A percentile compares a stretch with the other conserved stretches of the same genome.
These are phyloP conservation scores for Aspergillus flavus DNA, from an alignment of 2,329 filamentous ascomycete species.

Conservation along the genomic window DNA sequence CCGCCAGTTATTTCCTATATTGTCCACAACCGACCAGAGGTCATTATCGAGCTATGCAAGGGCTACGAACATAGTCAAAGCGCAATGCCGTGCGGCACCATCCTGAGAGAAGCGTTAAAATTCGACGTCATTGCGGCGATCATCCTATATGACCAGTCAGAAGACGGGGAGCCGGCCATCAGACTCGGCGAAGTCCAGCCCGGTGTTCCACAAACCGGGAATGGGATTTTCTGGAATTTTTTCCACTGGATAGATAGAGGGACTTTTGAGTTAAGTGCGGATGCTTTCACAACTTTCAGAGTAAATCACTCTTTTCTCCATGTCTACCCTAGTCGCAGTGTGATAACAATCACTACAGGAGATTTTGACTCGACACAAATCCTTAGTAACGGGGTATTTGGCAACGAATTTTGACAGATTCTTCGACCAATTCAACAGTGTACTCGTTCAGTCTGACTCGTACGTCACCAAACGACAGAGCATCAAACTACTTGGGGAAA, in stretches of 20 bases:
- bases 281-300: constrained; percentile 96
- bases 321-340: background rate
- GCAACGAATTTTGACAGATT: constrained; percentile 90
- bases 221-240: constrained; percentile 93
- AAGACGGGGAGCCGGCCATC: constrained; percentile 71
- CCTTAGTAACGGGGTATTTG: constrained; percentile 84
- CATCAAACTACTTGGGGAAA: constrained; percentile 94
- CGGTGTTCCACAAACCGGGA: constrained; percentile 72
- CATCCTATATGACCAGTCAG: constrained; percentile 88
- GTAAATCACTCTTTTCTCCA: constrained; percentile 52
- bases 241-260: constrained; percentile 97
- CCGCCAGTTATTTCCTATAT: constrained; percentile 88
- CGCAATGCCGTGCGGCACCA: constrained; percentile 86
- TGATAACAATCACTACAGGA: constrained; percentile 60
- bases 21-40: constrained; percentile 80
- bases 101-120: constrained; percentile 86
- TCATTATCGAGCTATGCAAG: constrained; percentile 83
- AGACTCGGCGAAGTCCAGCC: constrained; percentile 77
- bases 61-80: constrained; percentile 90
- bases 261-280: constrained; percentile 93
- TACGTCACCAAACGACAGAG: constrained; percentile 98
- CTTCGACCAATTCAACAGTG: constrained; percentile 86
- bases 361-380: constrained; percentile 91
- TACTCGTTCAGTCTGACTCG: constrained; percentile 85
- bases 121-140: constrained; percentile 88